These are phyloP conservation scores for Phalaenopsis hybrid DNA, from an alignment of 116 monocot species.

Conservation along the genomic window DNA sequence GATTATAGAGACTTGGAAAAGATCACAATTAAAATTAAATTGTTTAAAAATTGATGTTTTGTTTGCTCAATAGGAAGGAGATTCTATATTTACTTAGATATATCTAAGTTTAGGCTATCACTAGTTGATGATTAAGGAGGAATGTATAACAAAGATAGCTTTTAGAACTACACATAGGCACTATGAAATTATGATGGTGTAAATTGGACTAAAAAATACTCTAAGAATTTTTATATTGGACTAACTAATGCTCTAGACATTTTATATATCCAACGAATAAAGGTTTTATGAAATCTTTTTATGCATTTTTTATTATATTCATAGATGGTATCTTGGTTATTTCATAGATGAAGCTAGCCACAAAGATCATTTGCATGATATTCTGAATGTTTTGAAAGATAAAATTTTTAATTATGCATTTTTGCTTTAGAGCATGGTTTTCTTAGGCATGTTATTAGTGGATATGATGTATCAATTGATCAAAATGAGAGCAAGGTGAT, in stretches of 20 bases:
- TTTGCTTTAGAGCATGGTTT: background rate
- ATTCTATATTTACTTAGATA: background rate
- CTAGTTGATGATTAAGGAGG: background rate
- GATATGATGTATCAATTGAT: background rate
- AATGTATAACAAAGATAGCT: background rate
- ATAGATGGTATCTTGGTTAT: background rate
- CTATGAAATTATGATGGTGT: conserved; percentile 6
- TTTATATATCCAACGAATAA: background rate
- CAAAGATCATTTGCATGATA: background rate
- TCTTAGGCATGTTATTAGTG: background rate
- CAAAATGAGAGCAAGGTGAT: background rate
- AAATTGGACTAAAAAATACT: background rate
- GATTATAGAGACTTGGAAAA: background rate
- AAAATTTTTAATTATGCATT: background rate
- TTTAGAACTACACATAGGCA: background rate
- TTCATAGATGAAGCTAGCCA: background rate
- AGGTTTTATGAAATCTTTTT: background rate
- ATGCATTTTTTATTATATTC: background rate
- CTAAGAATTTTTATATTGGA: background rate
- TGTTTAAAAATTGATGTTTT: background rate
- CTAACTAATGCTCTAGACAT: too few species aligned
- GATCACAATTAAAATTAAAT: background rate
- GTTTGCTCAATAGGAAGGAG: background rate
- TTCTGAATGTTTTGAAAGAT: background rate
- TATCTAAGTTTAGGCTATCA: background rate